Evolutionary conservation across 306 rosid genomes (phyloP), one percentile per base, ranked within the genome.

Genomic region (Pueraria montana): DNA sequence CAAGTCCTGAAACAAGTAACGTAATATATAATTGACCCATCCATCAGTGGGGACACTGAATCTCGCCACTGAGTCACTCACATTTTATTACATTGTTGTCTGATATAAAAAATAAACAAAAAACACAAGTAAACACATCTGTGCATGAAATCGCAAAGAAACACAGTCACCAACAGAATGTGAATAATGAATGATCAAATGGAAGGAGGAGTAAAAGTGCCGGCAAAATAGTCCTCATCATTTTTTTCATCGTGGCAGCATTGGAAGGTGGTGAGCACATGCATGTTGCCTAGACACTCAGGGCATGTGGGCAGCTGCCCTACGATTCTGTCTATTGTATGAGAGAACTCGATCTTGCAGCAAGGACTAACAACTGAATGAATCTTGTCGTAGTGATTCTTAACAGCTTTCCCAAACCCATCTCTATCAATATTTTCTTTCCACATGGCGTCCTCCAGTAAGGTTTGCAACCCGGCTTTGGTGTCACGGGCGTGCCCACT

Each of bases 231-330:
- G 5, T 76, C 78, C 36, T 87, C 85, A 11, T 87, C 85, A 8
- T 46, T 6, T 9, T 23, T 11, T 8, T 89, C 86, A 56, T 86
- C 91, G 6, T 89, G 91, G 83, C 89, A 86, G 74, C 94, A 91
- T 23, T 79, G 88, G 68, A n/a, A n/a, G n/a, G n/a, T n/a, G n/a
- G n/a, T n/a, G n/a, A n/a, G n/a, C n/a, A n/a, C n/a, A n/a, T n/a
- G 77, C 94, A 89, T 91, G 8, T 40, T 8, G 11, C 85, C 81
- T n/a, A 70, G 82, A 42, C 89, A 89, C 86, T 89, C 87, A 0
- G 89, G 89, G 82, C 91, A 89, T 52, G 55, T 78, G 49, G 86
- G 53, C 26, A 89, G 46, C 20, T n/a, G 59, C 30, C 83, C 89
- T 1, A 88, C 89, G 17, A 86, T 86, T 36, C 78, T 86, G 18